phyloP scores from a whole-genome alignment of 2,329 filamentous ascomycete species.

The Pseudogymnoascus sp. region DNA sequence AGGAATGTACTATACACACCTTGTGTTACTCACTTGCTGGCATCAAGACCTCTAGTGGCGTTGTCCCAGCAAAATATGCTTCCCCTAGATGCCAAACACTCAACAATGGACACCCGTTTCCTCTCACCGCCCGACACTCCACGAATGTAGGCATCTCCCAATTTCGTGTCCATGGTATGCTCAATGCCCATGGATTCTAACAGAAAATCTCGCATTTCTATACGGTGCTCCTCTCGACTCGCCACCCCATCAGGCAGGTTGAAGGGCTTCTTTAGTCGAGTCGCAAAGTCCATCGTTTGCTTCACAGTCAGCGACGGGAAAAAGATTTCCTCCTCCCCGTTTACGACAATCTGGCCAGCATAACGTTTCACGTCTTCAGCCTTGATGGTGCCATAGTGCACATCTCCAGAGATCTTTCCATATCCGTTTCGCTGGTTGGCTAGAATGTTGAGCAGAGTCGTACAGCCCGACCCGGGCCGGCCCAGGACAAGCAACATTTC shows the following conservation, averaged over 20 bases:
- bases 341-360: constrained; percentile 52
- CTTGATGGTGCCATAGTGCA: constrained; percentile 47
- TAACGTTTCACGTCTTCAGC: constrained; percentile 41
- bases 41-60: constrained; percentile 59
- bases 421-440: constrained; percentile 59
- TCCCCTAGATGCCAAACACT: constrained; percentile 32
- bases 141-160: constrained; percentile 53
- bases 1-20: constrained; percentile 52
- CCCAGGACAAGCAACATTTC: constrained; percentile 68
- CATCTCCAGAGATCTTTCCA: constrained; percentile 50
- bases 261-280: constrained; percentile 54
- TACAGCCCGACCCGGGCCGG: constrained; percentile 63
- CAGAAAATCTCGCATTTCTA: constrained; percentile 47
- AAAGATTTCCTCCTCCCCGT: constrained; percentile 47
- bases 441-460: constrained; percentile 63
- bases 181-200: constrained; percentile 37
- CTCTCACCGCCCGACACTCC: constrained; percentile 57
- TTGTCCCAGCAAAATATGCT: constrained; percentile 62
- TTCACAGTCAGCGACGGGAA: constrained; percentile 46
- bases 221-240: constrained; percentile 40
- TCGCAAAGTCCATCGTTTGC: constrained; percentile 49
- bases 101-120: constrained; percentile 56
- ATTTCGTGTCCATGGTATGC: constrained; percentile 50
- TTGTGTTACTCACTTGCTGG: constrained; percentile 38
- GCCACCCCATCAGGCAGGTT: constrained; percentile 37